A percentile compares a stretch with the other conserved stretches of the same genome.
Conservation (phyloP, 257 asterid species). For the Ilex asprella region DNA sequence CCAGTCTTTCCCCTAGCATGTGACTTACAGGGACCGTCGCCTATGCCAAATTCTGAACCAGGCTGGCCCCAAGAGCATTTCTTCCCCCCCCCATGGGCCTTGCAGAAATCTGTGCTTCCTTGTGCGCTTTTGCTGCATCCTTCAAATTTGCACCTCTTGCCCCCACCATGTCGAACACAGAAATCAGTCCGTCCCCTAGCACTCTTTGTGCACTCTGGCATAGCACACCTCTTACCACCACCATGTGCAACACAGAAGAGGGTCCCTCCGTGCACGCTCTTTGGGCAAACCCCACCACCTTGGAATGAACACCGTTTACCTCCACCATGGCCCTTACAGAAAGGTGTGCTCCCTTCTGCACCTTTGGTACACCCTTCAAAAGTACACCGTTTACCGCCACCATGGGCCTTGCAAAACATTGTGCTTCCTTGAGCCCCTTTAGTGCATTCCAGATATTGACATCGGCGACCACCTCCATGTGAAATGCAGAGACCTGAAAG, state of each 20-base stretch:
- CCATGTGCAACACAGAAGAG: conserved; percentile 87
- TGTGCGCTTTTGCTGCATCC: conserved; percentile 94
- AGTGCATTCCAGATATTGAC: conserved; percentile 56
- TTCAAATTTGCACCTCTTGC: conserved; percentile 74
- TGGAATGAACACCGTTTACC: conserved; percentile 81
- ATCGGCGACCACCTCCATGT: conserved; percentile 91
- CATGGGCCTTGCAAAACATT: conserved; percentile 85
- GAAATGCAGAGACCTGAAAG: conserved; percentile 95
- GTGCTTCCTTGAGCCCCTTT: conserved; percentile 97
- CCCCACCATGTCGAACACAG: conserved; percentile 95
- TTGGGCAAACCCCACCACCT: conserved; percentile 80
- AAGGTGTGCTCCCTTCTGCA: conserved; percentile 91
- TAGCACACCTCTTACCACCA: conserved; percentile 85
- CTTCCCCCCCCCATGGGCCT: conserved; percentile 95
- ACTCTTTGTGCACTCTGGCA: conserved; percentile 77
- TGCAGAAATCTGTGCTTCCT: conserved; percentile 94
- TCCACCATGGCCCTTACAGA: conserved; percentile 95
- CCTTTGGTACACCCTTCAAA: conserved; percentile 68
- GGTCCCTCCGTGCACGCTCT: conserved; percentile 96
- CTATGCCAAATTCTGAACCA: conserved; percentile 53
- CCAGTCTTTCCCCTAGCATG: conserved; percentile 71
- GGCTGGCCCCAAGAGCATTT: conserved; percentile 85
- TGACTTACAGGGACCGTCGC: conserved; percentile 59
- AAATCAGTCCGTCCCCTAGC: conserved; percentile 90
- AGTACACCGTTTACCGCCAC: conserved; percentile 86